Base-by-base conservation (phyloP, 2,329 filamentous ascomycete species). In the Chrysoporthe puriensis region DNA sequence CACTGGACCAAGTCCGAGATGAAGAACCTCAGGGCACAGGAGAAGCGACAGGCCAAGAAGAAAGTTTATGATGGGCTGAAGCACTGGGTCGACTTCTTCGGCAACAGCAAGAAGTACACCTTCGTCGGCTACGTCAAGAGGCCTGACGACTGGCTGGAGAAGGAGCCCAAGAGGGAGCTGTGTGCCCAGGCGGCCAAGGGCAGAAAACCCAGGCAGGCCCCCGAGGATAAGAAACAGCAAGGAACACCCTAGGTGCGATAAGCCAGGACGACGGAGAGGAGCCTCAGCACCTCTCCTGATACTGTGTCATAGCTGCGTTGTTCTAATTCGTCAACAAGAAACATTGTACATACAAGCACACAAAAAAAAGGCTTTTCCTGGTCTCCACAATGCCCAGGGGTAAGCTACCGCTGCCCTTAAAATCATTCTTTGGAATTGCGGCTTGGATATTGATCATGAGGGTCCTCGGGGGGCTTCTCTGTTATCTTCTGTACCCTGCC, bases 31-130 rank as follows among this genome's bases (percentile, higher is more conserved):
- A 86, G 87, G 70, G 86, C 86, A 73, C 79, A 85, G 76, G 95
- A 97, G 81, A 73, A 84, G 62, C 82, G 84, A 63, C 80, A 84
- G 62, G 95, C 94, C 34, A 83, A 81, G 78, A 80, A 85, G 72
- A 86, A 88, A 77, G 91, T 93, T 2, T 78, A 87, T 69, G 86
- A 88, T 32, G 87, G 88, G 14, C 82, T 99, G 66, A 82, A 86
- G 76, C 90, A 95, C 78, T 98, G 94, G 96, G 88, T 91, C 69
- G 83, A 86, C 63, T 93, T 98, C 81, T 98, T 97, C 75, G 84
- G 80, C 67, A 91, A 90, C 66, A 92, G 88, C 76, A 86, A 90
- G 75, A 93, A 93, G 81, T 98, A 98, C 80, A 87, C 88, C 70
- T 87, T 88, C 79, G 91, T 96, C 4, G 96, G 96, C 3, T 87